A percentile compares a stretch with the other conserved stretches of the same genome.
Conservation (phyloP, 768 basidiomycete genomes). For the Cystobasidiopsis lactophilus region DNA sequence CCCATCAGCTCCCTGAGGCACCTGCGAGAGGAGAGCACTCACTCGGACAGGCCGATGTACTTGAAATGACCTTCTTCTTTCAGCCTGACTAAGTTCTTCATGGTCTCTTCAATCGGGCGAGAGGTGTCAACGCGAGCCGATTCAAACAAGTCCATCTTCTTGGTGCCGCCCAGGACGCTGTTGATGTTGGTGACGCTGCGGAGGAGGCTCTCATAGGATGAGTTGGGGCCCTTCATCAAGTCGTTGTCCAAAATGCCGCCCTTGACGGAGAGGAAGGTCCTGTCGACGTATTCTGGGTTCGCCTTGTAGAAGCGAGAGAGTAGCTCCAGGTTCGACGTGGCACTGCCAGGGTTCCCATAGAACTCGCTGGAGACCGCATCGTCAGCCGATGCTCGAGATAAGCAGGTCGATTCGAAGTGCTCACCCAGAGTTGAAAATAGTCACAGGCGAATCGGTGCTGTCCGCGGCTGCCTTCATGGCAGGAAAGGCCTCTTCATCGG, state of each 20-base stretch:
- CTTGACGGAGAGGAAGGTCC: constrained; percentile 34
- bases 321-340: constrained; percentile 32
- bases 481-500: constrained; percentile 41
- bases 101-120: constrained; percentile 31
- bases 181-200: constrained; percentile 33
- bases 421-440: constrained; percentile 33
- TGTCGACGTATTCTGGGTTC: constrained; percentile 29
- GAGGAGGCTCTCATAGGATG: constrained; percentile 28
- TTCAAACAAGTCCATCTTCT: constrained; percentile 41
- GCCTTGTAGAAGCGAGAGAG: constrained; percentile 34
- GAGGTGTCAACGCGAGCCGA: constrained; percentile 30
- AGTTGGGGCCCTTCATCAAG: constrained; percentile 8
- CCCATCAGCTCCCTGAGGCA: background rate
- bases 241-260: constrained; percentile 21
- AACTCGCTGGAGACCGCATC: constrained; percentile 28
- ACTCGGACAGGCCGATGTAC: constrained; percentile 40
- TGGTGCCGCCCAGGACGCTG: constrained; percentile 27
- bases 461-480: constrained; percentile 33
- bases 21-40: background rate
- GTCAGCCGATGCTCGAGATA: background rate
- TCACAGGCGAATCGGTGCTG: constrained; percentile 7
- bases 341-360: constrained; percentile 32
- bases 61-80: constrained; percentile 37
- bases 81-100: constrained; percentile 29
- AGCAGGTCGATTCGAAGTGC: background rate